Evolutionary conservation across 1,284 basidiomycete species (phyloP).

Genomic region (Pholiota adiposa): DNA sequence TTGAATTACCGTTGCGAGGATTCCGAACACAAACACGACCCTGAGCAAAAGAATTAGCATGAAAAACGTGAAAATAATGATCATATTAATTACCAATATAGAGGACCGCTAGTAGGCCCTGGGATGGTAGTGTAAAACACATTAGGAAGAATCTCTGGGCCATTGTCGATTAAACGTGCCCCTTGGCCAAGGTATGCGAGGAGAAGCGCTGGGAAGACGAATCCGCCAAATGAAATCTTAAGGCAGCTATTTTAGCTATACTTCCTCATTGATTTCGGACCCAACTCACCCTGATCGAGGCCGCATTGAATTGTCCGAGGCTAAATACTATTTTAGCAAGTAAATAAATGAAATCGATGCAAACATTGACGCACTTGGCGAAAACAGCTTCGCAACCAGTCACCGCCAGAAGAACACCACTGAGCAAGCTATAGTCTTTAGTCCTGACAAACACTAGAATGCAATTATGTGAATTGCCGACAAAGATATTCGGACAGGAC

Average conservation of each 20-base stretch:
- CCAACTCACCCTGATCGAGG: slow-evolving; percentile 53
- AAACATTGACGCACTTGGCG: slow-evolving; percentile 49
- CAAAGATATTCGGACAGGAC: slow-evolving; percentile 19
- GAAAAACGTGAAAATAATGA: neutral
- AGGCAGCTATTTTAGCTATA: neutral
- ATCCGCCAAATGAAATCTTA: slow-evolving; percentile 53
- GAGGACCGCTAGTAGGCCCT: slow-evolving; percentile 49
- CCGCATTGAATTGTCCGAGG: slow-evolving; percentile 68
- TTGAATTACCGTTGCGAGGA: slow-evolving; percentile 59
- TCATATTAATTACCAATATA: slow-evolving; percentile 55
- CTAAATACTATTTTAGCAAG: slow-evolving; percentile 32
- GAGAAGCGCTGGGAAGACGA: slow-evolving; percentile 66
- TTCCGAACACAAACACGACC: slow-evolving; percentile 65
- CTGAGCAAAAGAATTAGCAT: slow-evolving; percentile 31
- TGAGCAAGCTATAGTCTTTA: slow-evolving; percentile 59
- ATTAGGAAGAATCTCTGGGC: slow-evolving; percentile 51
- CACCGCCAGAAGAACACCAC: slow-evolving; percentile 66
- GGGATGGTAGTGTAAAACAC: slow-evolving; percentile 71
- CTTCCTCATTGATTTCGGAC: neutral
- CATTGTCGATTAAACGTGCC: slow-evolving; percentile 57
- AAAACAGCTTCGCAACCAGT: slow-evolving; percentile 75
- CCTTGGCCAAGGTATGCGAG: slow-evolving; percentile 75
- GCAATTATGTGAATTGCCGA: neutral
- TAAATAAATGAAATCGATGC: neutral
- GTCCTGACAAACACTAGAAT: slow-evolving; percentile 65